A percentile compares a stretch with the other conserved stretches of the same genome.
phyloP scores from a whole-genome alignment of 495 filamentous ascomycete genomes.

The Hyaloscypha bicolor region DNA sequence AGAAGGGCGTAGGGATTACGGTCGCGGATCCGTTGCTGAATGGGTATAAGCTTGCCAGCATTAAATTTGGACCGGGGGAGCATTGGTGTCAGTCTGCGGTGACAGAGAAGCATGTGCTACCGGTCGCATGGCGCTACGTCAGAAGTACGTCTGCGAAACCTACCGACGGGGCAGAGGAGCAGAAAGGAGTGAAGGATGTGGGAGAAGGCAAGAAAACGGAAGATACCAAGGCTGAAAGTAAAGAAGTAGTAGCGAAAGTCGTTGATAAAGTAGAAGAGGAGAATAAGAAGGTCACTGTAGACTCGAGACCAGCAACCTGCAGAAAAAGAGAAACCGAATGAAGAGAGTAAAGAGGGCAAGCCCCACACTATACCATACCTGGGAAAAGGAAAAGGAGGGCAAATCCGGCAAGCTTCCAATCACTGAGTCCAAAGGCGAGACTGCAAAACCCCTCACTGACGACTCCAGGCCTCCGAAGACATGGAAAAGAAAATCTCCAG shows the following conservation, averaged over 20 bases:
- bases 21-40: conserved; percentile 58
- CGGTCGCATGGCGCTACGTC: conserved; percentile 32
- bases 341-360: no score
- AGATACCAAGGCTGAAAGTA: not conserved
- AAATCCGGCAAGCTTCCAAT: not conserved
- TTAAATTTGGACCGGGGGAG: conserved; percentile 50
- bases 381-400: not conserved
- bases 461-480: not conserved
- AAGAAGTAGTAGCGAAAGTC: no score
- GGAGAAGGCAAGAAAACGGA: not conserved
- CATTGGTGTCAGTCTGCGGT: conserved; percentile 64
- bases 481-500: not conserved
- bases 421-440: not conserved
- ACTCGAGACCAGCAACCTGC: no score
- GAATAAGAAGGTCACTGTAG: no score
- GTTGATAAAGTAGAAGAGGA: no score
- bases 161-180: not conserved
- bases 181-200: not conserved
- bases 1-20: conserved; percentile 52
- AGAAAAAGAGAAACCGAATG: no score
- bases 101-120: conserved; percentile 62
- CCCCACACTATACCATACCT: no score
- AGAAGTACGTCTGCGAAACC: conserved; percentile 1
- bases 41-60: conserved; percentile 52
- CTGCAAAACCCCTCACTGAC: not conserved